phyloP scores from a whole-genome alignment of 495 filamentous ascomycete species.

The Daldinia concentrica region DNA sequence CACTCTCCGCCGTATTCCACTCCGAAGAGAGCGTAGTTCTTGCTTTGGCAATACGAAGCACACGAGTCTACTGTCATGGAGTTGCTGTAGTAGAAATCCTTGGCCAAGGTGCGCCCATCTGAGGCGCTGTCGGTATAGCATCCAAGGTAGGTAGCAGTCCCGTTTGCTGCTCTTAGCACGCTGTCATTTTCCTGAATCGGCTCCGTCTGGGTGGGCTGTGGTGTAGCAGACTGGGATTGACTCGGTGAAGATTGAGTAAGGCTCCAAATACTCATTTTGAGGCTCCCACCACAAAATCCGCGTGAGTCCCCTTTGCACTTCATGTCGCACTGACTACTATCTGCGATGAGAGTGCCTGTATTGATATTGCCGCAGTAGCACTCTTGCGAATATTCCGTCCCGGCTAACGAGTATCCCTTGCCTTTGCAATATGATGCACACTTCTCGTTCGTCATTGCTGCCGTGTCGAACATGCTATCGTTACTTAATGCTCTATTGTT shows the following conservation, averaged over 20 bases:
- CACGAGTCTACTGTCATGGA: conserved; percentile 39
- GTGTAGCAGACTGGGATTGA: background rate
- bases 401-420: conserved; percentile 49
- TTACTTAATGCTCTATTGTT: conserved; percentile 37
- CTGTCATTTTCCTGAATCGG: background rate
- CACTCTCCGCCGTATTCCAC: conserved; percentile 47
- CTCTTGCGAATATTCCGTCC: conserved; percentile 53
- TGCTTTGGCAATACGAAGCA: conserved; percentile 34
- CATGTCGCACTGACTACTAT: conserved; percentile 48
- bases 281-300: conserved; percentile 55
- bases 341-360: conserved; percentile 37
- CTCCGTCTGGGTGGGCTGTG: background rate
- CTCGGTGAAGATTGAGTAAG: background rate
- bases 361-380: conserved; percentile 53
- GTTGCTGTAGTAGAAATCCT: conserved; percentile 19
- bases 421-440: conserved; percentile 52
- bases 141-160: conserved; percentile 20
- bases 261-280: conserved; percentile 42
- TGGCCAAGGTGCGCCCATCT: conserved; percentile 17
- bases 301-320: conserved; percentile 51
- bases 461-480: conserved; percentile 40
- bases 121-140: conserved; percentile 26
- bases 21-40: conserved; percentile 38
- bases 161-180: conserved; percentile 9
- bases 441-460: conserved; percentile 54